A percentile compares a stretch with the other conserved stretches of the same genome.
Evolutionary conservation across 495 filamentous ascomycete genomes (phyloP).

Genomic region (Trichoderma virens): DNA sequence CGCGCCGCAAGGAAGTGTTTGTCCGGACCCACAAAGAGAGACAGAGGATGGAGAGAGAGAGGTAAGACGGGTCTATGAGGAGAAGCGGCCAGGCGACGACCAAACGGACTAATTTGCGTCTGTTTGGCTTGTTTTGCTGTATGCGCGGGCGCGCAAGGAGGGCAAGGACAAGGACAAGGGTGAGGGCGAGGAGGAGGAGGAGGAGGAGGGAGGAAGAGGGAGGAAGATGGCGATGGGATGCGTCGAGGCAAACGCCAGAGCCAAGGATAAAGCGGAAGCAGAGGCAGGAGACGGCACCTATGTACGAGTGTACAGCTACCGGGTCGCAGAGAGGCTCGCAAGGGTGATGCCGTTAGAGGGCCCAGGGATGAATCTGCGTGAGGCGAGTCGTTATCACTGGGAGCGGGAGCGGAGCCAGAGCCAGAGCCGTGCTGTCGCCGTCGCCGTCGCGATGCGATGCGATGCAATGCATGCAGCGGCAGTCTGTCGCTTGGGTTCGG

Average conservation of each 20-base stretch:
- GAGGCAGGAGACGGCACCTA: neutral
- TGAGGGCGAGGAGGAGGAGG: neutral
- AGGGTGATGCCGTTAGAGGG: neutral
- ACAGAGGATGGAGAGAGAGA: neutral
- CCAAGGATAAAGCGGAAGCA: neutral
- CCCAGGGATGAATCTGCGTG: neutral
- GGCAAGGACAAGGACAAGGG: neutral
- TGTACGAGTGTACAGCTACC: neutral
- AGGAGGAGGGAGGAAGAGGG: neutral
- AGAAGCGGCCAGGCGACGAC: neutral
- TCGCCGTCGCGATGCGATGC: neutral
- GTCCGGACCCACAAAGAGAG: constrained; percentile 6
- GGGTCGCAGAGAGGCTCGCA: too few relatives aligned
- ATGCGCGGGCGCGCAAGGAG: neutral
- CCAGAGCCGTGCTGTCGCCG: neutral
- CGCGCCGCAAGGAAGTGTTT: constrained; percentile 2
- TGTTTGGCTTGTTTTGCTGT: neutral
- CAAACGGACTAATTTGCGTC: neutral
- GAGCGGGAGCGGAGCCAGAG: neutral
- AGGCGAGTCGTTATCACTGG: neutral
- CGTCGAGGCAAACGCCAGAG: neutral
- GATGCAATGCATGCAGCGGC: constrained; percentile 1
- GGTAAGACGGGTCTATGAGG: neutral
- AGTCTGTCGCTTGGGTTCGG: neutral
- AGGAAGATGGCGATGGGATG: neutral